Evolutionary conservation across 371 early-diverging fungal species (phyloP).

Genomic region (Batkoa obscura): DNA sequence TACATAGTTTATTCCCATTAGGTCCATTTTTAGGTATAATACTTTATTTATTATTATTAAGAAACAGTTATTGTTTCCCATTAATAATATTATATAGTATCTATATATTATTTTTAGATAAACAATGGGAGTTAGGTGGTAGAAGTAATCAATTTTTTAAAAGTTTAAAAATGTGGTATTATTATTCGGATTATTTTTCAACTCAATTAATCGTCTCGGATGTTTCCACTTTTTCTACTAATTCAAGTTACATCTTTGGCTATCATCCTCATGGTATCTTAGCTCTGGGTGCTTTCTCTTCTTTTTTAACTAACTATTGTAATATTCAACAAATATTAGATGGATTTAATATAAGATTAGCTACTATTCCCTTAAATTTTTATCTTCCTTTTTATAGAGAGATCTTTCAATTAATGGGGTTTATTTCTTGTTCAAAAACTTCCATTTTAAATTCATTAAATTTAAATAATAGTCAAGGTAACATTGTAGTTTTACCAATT

Average conservation of each 20-base stretch:
- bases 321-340: slow-evolving; percentile 39
- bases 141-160: no score
- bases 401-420: slow-evolving; percentile 39
- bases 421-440: slow-evolving; percentile 49
- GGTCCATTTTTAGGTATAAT: no score
- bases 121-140: no score
- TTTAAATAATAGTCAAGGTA: slow-evolving; percentile 35
- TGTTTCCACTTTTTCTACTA: no score
- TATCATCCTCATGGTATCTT: slow-evolving; percentile 76
- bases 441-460: slow-evolving; percentile 53
- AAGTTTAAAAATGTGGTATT: no score
- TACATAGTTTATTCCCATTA: no score
- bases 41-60: no score
- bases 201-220: no score
- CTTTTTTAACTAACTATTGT: slow-evolving; percentile 57
- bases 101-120: no score
- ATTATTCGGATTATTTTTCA: no score
- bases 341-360: slow-evolving; percentile 35
- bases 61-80: no score
- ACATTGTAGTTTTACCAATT: slow-evolving; percentile 47
- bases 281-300: slow-evolving; percentile 56
- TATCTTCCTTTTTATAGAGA: slow-evolving; percentile 59
- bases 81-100: no score
- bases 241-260: slow-evolving; percentile 38
- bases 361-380: slow-evolving; percentile 40